Conservation (phyloP, 257 asterid species). For the Nicotiana undulata region DNA sequence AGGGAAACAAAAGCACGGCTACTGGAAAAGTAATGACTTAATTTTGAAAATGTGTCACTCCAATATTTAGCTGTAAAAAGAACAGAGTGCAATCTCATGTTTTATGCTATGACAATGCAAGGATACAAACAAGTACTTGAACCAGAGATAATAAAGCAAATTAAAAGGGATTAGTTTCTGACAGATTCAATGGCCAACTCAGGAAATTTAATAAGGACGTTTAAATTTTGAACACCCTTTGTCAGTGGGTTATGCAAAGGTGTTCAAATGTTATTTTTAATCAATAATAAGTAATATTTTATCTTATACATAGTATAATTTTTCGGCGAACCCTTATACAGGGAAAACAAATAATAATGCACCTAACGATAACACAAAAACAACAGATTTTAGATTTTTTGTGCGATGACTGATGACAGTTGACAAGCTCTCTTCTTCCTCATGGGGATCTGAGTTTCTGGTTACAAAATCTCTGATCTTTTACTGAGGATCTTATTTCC, state of each 20-base stretch:
- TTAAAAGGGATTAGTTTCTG: background rate
- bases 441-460: slow-evolving; percentile 7
- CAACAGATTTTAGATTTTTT: background rate
- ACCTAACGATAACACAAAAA: background rate
- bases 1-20: background rate
- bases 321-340: too few species aligned
- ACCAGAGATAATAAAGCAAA: background rate
- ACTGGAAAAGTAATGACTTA: background rate
- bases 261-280: too few species aligned
- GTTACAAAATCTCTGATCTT: background rate
- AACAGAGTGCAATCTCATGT: background rate
- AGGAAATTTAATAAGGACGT: too few species aligned
- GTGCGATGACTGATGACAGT: background rate
- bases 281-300: too few species aligned
- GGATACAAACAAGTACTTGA: background rate
- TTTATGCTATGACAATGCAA: background rate
- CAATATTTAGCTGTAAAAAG: background rate
- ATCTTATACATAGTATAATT: too few species aligned
- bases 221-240: too few species aligned
- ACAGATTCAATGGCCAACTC: background rate
- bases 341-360: background rate
- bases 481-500: background rate
- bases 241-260: too few species aligned
- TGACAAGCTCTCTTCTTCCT: background rate
- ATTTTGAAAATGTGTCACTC: background rate